Evolutionary conservation across 352 stramenopile genomes (phyloP), one percentile per base, ranked within the genome.

Genomic region (Phytopythium aichiense): DNA sequence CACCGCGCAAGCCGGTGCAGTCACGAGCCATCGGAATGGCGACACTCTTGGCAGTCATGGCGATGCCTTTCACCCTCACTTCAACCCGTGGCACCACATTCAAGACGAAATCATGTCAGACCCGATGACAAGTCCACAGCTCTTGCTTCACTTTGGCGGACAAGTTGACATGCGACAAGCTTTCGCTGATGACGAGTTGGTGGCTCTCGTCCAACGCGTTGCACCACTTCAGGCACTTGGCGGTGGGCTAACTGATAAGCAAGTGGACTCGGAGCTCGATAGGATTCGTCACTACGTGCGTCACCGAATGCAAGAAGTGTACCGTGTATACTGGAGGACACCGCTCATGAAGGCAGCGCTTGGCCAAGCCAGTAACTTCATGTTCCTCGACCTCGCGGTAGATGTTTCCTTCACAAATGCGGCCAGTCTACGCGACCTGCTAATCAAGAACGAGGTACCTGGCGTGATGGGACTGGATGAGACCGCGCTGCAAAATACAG

Each of bases 51-150:
- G 82, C 12, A 56, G 79, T 23, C 60, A 56, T 11, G 38, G 43
- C 0, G 72, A 89, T 42, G 57, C 69, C 13, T 51, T 61, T 25
- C 63, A 71, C 15, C n/a, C 63, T 30, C 55, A 52, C 2, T 89
- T 72, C 65, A 91, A 91, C 60, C 82, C 82, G n/a, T 89, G 82
- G 82, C 74, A 88, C 54, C 63, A 73, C 50, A 73, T 88, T 15
- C 71, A 87, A 57, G 68, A 73, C 7, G 65, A 75, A 25, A 72
- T 71, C 13, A 55, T 89, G 13, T 89, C 79, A 2, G 71, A 87
- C 46, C 82, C 79, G n/a, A 65, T 91, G 40, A 60, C 51, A 11
- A 76, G 63, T 15, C 76, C 82, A 9, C 69, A 85, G 46, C 54
- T 91, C 7, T 50, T 82, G 11, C 45, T 89, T 37, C 82, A 91